Evolutionary conservation across 1,284 basidiomycete genomes (phyloP), one percentile per base, ranked within the genome.

Genomic region (Phenoliferia sp.): DNA sequence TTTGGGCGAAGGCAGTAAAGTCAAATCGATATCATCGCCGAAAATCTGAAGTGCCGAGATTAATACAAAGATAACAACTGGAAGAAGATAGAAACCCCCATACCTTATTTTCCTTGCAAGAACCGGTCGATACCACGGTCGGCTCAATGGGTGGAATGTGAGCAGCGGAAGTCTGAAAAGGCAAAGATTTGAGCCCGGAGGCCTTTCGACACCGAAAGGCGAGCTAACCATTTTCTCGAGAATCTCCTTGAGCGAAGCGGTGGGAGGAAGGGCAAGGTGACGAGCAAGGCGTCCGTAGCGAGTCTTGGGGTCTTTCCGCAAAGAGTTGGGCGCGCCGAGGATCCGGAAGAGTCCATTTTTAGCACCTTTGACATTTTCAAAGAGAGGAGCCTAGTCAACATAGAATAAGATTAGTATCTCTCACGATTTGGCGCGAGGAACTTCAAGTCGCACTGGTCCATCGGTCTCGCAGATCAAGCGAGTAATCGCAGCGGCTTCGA

Each of bases 321-420:
- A 59, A 7, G 66, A 58, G 39, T 67, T 67, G 52, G 66, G 66
- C 16, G 66, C 66, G 28, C 66, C 66, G 33, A 67, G 62, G 26
- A 67, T 57, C 7, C 66, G 50, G 59, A 64, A 67, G 4, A 67
- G 62, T 6, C 66, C 66, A 5, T 64, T 58, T 44, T 64, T 64
- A 6, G 62, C 62, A 1, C 67, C 67, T 35, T 69, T 69, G 55
- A 69, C 58, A 58, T 69, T 69, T 54, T 69, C 66, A 44, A 69
- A 69, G 15, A 69, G 66, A 1, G 64, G 63, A 5, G 67, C 67
- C n/a, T n/a, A n/a, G n/a, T n/a, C n/a, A n/a, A n/a, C n/a, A n/a
- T n/a, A n/a, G n/a, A n/a, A n/a, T n/a, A n/a, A n/a, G n/a, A n/a
- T n/a, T n/a, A n/a, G n/a, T n/a, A n/a, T n/a, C n/a, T n/a, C n/a